Conservation (phyloP, 768 basidiomycete genomes). For the Roridomyces roridus region DNA sequence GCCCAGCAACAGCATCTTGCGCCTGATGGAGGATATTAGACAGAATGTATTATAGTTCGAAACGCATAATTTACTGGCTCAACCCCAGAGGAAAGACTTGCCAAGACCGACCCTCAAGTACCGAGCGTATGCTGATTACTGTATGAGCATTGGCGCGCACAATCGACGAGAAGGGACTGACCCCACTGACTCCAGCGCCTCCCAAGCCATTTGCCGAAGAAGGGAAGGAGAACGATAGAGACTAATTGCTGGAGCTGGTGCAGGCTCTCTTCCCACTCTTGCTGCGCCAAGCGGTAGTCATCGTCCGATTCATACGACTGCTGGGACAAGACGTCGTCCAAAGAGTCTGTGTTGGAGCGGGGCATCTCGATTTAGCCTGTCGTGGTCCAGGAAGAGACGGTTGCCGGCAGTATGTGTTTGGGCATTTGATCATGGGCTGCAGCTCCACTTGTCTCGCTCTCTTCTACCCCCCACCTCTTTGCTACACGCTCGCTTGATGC, state of each 20-base stretch:
- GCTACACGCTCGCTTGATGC: constrained; percentile 44
- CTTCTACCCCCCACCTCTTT: constrained; percentile 20
- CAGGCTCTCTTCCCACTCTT: constrained; percentile 94
- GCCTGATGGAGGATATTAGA: constrained; percentile 57
- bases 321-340: constrained; percentile 64
- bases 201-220: constrained; percentile 88
- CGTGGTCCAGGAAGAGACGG: constrained; percentile 23
- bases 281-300: constrained; percentile 77
- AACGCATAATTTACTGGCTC: constrained; percentile 31
- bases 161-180: constrained; percentile 44
- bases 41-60: constrained; percentile 35
- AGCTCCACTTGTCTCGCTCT: too few species aligned
- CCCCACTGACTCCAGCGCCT: constrained; percentile 87
- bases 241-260: constrained; percentile 84
- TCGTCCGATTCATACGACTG: constrained; percentile 70
- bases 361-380: constrained; percentile 72
- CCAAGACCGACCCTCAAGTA: constrained; percentile 70
- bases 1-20: constrained; percentile 50
- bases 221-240: constrained; percentile 82
- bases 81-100: constrained; percentile 67
- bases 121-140: constrained; percentile 65
- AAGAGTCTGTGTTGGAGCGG: constrained; percentile 56
- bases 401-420: too few species aligned
- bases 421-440: too few species aligned
- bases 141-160: constrained; percentile 19